These are phyloP conservation scores for Kentomonas sorsogonicus DNA, from an alignment of 208 protist species.

Conservation along the genomic window DNA sequence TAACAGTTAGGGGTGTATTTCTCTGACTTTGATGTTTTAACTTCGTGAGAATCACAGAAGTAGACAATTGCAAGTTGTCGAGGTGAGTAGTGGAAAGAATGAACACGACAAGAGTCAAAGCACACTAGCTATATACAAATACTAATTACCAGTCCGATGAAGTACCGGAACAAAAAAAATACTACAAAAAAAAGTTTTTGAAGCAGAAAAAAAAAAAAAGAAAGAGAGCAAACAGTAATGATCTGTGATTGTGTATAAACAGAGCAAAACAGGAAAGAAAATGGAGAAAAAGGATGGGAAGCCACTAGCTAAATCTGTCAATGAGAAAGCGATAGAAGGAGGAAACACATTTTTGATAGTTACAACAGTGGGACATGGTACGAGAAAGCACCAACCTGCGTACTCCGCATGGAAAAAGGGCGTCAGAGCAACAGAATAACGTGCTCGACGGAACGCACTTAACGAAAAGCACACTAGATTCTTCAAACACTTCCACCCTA, in stretches of 20 bases:
- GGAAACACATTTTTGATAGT: too few species aligned
- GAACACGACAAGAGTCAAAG: background rate
- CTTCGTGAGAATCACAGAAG: background rate
- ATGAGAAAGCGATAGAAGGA: too few species aligned
- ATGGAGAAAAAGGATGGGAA: background rate
- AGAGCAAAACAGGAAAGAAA: background rate
- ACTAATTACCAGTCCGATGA: background rate
- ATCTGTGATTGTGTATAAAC: too few species aligned
- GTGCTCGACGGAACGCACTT: background rate
- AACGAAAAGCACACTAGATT: background rate
- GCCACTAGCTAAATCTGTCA: too few species aligned
- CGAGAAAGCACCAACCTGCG: too few species aligned
- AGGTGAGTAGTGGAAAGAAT: background rate
- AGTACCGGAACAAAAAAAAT: background rate
- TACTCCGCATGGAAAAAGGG: background rate
- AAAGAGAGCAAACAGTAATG: too few species aligned
- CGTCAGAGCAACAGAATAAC: background rate
- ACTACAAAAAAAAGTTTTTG: slow-evolving; percentile 2
- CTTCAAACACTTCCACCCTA: background rate
- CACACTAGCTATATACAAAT: background rate
- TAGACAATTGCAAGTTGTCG: background rate
- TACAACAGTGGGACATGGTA: too few species aligned
- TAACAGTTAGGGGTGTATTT: too few species aligned
- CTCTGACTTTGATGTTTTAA: slow-evolving; percentile 1
- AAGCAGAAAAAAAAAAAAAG: slow-evolving; percentile 6